These are phyloP conservation scores for Cytospora mali DNA, from an alignment of 2,329 filamentous ascomycete genomes.

Conservation along the genomic window DNA sequence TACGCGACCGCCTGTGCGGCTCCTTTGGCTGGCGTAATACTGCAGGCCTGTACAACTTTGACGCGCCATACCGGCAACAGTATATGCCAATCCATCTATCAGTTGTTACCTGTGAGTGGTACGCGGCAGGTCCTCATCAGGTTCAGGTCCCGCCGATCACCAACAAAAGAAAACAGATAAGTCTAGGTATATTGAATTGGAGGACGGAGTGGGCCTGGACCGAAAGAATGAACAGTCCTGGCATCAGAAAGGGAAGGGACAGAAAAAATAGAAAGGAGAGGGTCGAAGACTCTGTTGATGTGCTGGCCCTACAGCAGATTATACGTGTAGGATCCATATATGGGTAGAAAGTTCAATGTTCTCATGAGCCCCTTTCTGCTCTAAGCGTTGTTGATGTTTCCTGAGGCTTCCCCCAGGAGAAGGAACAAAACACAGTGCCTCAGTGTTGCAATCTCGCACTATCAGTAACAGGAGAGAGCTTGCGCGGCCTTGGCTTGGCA, in stretches of 20 bases:
- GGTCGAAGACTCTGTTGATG: neutral
- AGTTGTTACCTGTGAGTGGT: neutral
- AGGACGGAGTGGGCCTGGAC: neutral
- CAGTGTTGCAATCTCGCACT: neutral
- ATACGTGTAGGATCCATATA: neutral
- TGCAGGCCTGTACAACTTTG: neutral
- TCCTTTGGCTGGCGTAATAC: neutral
- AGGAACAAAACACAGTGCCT: neutral
- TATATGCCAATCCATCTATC: too few relatives aligned
- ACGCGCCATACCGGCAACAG: too few relatives aligned
- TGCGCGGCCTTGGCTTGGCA: conserved; percentile 1
- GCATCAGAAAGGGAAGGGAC: too few relatives aligned
- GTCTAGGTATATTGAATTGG: too few relatives aligned
- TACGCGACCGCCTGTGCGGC: neutral
- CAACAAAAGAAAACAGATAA: neutral
- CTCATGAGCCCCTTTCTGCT: too few relatives aligned
- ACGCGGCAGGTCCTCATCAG: neutral
- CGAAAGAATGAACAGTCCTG: neutral
- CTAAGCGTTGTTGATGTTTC: too few relatives aligned
- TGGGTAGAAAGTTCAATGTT: too few relatives aligned
- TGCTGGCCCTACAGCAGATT: neutral
- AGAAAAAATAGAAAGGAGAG: too few relatives aligned
- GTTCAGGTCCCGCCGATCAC: neutral
- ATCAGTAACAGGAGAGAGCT: neutral
- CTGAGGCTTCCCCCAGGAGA: neutral